phyloP scores from a whole-genome alignment of 352 stramenopile species.

The Pythium periplocum region DNA sequence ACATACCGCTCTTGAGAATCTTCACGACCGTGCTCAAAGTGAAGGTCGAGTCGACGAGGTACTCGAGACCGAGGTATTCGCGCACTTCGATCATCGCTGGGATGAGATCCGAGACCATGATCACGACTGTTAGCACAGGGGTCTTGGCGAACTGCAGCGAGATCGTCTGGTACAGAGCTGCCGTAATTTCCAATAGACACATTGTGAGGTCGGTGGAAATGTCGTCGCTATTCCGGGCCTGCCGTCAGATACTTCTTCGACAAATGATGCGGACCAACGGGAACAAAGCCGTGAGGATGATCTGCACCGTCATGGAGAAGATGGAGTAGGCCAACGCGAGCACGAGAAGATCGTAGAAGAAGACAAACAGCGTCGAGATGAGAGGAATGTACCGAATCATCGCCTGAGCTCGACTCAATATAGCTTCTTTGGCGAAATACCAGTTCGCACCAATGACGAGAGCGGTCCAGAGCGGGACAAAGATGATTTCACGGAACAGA shows the following conservation, averaged over 20 bases:
- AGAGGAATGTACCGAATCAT: constrained; percentile 10
- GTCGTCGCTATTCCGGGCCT: constrained; percentile 6
- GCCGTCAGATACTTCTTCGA: constrained; percentile 12
- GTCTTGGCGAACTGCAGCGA: constrained; percentile 12
- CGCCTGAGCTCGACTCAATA: background rate
- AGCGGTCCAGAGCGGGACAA: background rate
- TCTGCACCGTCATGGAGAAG: background rate
- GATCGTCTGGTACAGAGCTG: constrained; percentile 18
- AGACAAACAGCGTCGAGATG: constrained; percentile 1
- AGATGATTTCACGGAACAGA: constrained; percentile 14
- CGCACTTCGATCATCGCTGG: constrained; percentile 4
- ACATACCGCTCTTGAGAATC: constrained; percentile 8
- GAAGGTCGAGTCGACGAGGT: constrained; percentile 4
- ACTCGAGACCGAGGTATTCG: constrained; percentile 3
- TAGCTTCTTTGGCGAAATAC: background rate
- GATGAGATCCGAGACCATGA: constrained; percentile 1
- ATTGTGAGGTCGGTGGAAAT: constrained; percentile 17
- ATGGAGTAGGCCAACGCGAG: constrained; percentile 9
- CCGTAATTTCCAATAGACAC: constrained; percentile 15
- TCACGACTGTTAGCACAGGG: background rate
- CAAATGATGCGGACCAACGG: constrained; percentile 9
- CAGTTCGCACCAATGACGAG: background rate
- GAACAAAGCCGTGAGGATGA: constrained; percentile 5
- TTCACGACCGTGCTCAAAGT: constrained; percentile 10
- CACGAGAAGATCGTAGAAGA: constrained; percentile 14